A percentile compares a stretch with the other conserved stretches of the same genome.
phyloP scores from a whole-genome alignment of 2,329 filamentous ascomycete genomes.

The Geoglossum cookeanum region DNA sequence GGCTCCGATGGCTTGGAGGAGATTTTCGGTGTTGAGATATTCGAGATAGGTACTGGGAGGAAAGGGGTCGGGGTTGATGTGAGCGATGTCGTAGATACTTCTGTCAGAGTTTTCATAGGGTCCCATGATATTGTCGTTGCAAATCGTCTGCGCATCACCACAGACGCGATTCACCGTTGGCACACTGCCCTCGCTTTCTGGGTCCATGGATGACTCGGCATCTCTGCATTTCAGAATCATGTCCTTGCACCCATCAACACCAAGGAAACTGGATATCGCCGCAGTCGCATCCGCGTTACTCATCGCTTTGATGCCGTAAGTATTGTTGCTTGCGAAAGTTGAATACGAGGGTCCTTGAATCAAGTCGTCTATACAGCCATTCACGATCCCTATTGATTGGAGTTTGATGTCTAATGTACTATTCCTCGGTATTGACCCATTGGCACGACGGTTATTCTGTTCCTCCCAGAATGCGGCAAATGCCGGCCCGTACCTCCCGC shows the following conservation, averaged over 20 bases:
- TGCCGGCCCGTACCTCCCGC: constrained; percentile 48
- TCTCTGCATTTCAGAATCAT: constrained; percentile 33
- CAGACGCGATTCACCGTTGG: constrained; percentile 18
- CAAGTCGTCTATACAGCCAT: constrained; percentile 48
- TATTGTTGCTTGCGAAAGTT: constrained; percentile 41
- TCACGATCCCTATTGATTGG: constrained; percentile 46
- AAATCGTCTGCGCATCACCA: constrained; percentile 16
- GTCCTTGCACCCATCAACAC: constrained; percentile 32
- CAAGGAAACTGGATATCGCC: constrained; percentile 27
- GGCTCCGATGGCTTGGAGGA: constrained; percentile 42
- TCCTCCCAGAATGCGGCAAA: constrained; percentile 39
- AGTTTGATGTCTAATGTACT: constrained; percentile 40
- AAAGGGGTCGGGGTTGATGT: constrained; percentile 33
- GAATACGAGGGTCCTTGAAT: constrained; percentile 40
- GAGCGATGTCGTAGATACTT: constrained; percentile 18
- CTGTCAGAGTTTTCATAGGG: background rate
- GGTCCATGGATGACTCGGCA: constrained; percentile 23
- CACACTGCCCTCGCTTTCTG: constrained; percentile 22
- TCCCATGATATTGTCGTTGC: constrained; percentile 16
- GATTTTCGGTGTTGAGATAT: constrained; percentile 41
- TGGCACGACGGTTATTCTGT: constrained; percentile 39
- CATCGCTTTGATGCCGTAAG: constrained; percentile 42
- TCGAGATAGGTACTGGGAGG: constrained; percentile 40
- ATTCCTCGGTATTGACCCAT: constrained; percentile 29
- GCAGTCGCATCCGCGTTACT: constrained; percentile 30